Conservation (phyloP, 2,329 filamentous ascomycete species). For the Aspergillus persii region DNA sequence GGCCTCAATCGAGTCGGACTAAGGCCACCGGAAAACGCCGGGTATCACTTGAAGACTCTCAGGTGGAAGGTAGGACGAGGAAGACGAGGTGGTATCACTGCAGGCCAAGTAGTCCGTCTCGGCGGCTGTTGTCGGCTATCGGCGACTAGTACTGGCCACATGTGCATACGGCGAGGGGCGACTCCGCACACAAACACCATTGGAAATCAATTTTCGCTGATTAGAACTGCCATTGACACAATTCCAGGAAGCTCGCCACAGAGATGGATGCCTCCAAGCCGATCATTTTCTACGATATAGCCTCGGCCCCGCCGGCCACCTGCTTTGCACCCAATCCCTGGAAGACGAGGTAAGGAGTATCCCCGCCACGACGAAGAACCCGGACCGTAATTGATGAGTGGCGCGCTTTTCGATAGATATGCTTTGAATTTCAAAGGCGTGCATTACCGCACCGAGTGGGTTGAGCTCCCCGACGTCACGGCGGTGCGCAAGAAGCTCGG, state of each 20-base stretch:
- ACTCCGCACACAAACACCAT: not conserved
- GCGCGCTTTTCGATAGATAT: conserved; percentile 1
- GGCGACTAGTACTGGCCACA: not conserved
- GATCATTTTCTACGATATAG: conserved; percentile 48
- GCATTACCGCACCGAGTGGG: conserved; percentile 13
- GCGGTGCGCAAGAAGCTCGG: conserved; percentile 9
- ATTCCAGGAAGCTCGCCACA: not conserved
- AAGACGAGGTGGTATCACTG: not conserved
- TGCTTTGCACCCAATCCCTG: conserved; percentile 33
- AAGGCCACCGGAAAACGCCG: not conserved
- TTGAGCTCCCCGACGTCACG: conserved; percentile 14
- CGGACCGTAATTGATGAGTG: not conserved
- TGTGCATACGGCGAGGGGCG: not conserved
- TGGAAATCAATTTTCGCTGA: not conserved
- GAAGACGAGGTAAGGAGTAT: conserved; percentile 18
- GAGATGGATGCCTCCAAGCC: conserved; percentile 1
- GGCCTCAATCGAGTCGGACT: not conserved
- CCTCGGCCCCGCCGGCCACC: conserved; percentile 30
- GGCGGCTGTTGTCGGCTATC: not conserved
- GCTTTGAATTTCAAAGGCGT: conserved; percentile 15
- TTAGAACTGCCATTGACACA: not conserved
- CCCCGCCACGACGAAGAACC: too few species aligned
- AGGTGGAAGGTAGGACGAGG: not conserved
- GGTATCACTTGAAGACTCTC: not conserved
- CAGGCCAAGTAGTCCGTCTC: not conserved